Evolutionary conservation across 164 flowering plant genomes (phyloP).

Genomic region (Brasenia schreberi): DNA sequence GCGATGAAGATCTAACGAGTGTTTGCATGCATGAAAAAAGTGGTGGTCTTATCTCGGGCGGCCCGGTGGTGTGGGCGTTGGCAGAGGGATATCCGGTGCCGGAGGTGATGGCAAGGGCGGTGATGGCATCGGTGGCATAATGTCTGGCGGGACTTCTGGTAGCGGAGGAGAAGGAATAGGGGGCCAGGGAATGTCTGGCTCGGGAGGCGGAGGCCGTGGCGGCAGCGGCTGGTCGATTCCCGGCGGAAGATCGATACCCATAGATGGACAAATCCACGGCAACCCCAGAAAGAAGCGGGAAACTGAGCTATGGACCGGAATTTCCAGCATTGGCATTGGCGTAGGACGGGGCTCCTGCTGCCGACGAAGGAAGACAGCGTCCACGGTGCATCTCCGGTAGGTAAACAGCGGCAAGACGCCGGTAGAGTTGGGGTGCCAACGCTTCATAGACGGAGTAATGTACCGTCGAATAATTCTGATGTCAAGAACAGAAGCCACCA

Average conservation of each 20-base stretch:
- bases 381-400: neutral
- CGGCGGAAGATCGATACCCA: neutral
- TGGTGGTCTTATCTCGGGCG: conserved; percentile 7
- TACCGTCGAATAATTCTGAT: no score
- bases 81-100: conserved; percentile 4
- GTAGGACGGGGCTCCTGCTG: neutral
- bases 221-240: neutral
- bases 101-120: conserved; percentile 3
- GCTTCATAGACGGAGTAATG: no score
- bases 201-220: neutral
- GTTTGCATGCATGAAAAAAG: no score
- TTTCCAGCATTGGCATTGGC: neutral
- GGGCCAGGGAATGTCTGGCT: neutral
- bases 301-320: no score
- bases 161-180: neutral
- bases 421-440: no score
- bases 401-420: neutral
- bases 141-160: neutral
- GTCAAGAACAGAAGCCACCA: no score
- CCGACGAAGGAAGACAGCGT: neutral
- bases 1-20: no score
- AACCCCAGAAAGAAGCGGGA: neutral
- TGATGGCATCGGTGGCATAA: neutral
- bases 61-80: conserved; percentile 1
- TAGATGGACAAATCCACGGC: neutral